phyloP scores from a whole-genome alignment of 2,329 filamentous ascomycete species.

The Ophiognomonia clavigignenti-juglandacearum region DNA sequence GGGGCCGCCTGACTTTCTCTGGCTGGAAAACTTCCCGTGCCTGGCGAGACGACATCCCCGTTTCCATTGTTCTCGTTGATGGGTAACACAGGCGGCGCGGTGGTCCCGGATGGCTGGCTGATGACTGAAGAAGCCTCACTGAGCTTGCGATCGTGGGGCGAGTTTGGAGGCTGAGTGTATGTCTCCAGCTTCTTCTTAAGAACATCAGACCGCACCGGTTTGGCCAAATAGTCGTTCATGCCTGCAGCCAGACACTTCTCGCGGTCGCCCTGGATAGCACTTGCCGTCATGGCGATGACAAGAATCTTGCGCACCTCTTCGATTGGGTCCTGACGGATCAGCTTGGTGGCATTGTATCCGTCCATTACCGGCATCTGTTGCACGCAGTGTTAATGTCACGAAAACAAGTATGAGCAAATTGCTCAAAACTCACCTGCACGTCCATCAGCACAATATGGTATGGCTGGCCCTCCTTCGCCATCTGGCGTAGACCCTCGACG shows the following conservation, averaged over 20 bases:
- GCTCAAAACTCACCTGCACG: too few relatives aligned
- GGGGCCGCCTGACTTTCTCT: slow-evolving; percentile 22
- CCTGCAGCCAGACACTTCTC: slow-evolving; percentile 94
- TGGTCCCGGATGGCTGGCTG: slow-evolving; percentile 14
- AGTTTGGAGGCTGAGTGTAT: slow-evolving; percentile 39
- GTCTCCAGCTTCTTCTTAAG: slow-evolving; percentile 74
- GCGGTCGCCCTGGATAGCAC: slow-evolving; percentile 86
- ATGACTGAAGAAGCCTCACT: slow-evolving; percentile 14
- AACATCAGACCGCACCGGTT: slow-evolving; percentile 85
- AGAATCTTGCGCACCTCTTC: slow-evolving; percentile 75
- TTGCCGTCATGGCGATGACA: slow-evolving; percentile 97
- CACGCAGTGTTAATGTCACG: too few relatives aligned
- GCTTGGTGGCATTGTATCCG: slow-evolving; percentile 84
- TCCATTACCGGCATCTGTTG: slow-evolving; percentile 94
- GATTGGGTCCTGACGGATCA: slow-evolving; percentile 71
- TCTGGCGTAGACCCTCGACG: slow-evolving; percentile 75
- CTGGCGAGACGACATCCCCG: not conserved
- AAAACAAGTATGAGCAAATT: too few relatives aligned
- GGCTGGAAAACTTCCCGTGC: slow-evolving; percentile 15
- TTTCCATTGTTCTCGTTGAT: slow-evolving; percentile 17
- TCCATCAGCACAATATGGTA: slow-evolving; percentile 95
- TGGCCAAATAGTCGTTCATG: slow-evolving; percentile 79
- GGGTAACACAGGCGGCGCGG: slow-evolving; percentile 13
- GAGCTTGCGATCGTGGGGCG: slow-evolving; percentile 9
- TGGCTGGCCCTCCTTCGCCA: slow-evolving; percentile 65